A percentile compares a stretch with the other conserved stretches of the same genome.
Evolutionary conservation across 805 yeast genomes (phyloP).

Genomic region (Candida peoriensis): DNA sequence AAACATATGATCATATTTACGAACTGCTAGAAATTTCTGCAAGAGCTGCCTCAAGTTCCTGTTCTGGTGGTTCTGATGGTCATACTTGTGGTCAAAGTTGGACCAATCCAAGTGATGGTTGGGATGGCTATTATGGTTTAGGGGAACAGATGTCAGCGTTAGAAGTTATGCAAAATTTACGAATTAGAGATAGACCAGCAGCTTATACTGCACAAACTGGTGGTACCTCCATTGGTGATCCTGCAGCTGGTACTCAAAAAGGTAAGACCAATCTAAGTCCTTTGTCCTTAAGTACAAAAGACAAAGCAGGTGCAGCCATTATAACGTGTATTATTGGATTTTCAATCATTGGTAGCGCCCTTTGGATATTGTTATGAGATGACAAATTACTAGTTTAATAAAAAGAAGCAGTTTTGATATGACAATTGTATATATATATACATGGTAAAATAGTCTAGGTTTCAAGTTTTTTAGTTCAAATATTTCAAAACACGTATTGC

Average conservation of each 20-base stretch:
- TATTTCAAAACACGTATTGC: too few relatives aligned
- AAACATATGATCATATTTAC: constrained; percentile 42
- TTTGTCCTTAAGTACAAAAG: constrained; percentile 35
- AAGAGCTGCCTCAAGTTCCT: constrained; percentile 67
- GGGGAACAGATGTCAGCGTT: constrained; percentile 84
- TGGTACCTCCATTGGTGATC: constrained; percentile 60
- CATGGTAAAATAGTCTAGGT: too few relatives aligned
- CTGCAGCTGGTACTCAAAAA: constrained; percentile 54
- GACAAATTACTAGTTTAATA: background rate
- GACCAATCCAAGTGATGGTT: constrained; percentile 39
- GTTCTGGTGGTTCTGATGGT: constrained; percentile 77
- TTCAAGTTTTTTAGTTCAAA: too few relatives aligned
- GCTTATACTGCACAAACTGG: constrained; percentile 61
- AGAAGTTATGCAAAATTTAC: constrained; percentile 44
- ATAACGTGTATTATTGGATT: constrained; percentile 50
- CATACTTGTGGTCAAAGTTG: constrained; percentile 81
- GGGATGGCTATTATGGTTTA: constrained; percentile 69
- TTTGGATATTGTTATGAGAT: constrained; percentile 36
- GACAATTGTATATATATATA: too few relatives aligned
- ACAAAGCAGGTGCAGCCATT: constrained; percentile 63
- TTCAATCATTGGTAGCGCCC: constrained; percentile 31
- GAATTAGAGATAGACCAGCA: constrained; percentile 33
- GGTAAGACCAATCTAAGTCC: constrained; percentile 31
- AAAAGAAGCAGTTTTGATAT: too few relatives aligned
- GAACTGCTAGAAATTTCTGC: constrained; percentile 48